phyloP scores from a whole-genome alignment of 352 stramenopile species.

The Aphanomyces euteiches region DNA sequence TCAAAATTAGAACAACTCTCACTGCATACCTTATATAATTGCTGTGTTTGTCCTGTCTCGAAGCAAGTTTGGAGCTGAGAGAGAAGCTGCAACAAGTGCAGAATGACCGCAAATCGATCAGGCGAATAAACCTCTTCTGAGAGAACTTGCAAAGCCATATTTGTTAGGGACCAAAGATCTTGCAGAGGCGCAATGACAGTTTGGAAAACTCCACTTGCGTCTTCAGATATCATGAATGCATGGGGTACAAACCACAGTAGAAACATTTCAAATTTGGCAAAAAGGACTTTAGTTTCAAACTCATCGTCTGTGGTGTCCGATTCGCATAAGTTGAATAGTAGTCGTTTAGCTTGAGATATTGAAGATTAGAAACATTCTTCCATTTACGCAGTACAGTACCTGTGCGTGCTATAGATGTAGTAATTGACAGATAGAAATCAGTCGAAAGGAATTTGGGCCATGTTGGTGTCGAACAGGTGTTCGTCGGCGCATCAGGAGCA shows the following conservation, averaged over 20 bases:
- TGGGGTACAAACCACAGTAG: constrained; percentile 11
- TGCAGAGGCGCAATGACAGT: not conserved
- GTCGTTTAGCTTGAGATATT: constrained; percentile 1
- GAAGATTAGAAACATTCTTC: constrained; percentile 1
- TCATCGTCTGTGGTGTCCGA: constrained; percentile 11
- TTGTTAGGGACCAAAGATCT: not conserved
- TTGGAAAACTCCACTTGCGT: not conserved
- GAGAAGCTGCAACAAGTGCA: constrained; percentile 12
- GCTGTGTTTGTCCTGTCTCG: not conserved
- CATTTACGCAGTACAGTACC: constrained; percentile 1
- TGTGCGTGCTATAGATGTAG: not conserved
- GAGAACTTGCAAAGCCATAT: not conserved
- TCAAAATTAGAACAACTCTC: not conserved
- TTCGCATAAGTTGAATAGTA: constrained; percentile 23
- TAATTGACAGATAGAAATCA: not conserved
- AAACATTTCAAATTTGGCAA: constrained; percentile 24
- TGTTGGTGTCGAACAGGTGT: too few species aligned
- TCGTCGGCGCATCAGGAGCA: not conserved
- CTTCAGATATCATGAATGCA: not conserved
- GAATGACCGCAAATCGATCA: constrained; percentile 1
- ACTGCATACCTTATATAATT: not conserved
- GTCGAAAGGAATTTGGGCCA: not conserved
- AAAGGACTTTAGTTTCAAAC: not conserved
- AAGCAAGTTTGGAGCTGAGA: constrained; percentile 5
- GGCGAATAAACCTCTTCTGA: constrained; percentile 1